These are phyloP conservation scores for Tardiomyces depauwii DNA, from an alignment of 1,139 yeast genomes.

Conservation along the genomic window DNA sequence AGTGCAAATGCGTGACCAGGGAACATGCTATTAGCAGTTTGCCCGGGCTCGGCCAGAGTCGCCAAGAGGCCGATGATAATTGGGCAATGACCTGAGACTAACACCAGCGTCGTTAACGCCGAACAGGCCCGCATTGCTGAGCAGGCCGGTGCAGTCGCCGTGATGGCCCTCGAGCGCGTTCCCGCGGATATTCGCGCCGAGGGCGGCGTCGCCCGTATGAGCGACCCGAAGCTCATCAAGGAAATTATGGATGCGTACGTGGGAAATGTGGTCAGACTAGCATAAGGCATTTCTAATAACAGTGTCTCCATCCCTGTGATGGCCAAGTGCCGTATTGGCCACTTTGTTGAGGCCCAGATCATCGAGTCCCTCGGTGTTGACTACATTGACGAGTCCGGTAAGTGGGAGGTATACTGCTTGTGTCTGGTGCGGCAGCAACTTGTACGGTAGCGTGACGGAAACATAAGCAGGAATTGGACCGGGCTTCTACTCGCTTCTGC, in stretches of 20 bases:
- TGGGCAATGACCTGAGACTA: neutral
- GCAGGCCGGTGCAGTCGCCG: constrained; percentile 82
- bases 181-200: constrained; percentile 82
- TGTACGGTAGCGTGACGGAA: no score
- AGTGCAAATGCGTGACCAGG: neutral
- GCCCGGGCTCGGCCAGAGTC: neutral
- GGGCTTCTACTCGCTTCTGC: no score
- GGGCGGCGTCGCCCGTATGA: constrained; percentile 82
- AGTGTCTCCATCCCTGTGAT: constrained; percentile 62
- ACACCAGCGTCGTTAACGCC: constrained; percentile 35
- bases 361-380: constrained; percentile 65
- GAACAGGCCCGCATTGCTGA: constrained; percentile 65
- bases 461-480: no score
- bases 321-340: constrained; percentile 87
- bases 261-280: constrained; percentile 2
- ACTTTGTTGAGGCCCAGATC: constrained; percentile 73
- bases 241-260: constrained; percentile 52
- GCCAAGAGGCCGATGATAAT: no score
- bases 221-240: constrained; percentile 73
- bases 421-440: no score
- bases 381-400: constrained; percentile 62
- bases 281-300: neutral
- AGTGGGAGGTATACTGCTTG: no score
- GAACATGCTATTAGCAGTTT: neutral
- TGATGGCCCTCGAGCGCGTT: constrained; percentile 74